Evolutionary conservation across 768 basidiomycete species (phyloP), one percentile per base, ranked within the genome.

Genomic region (Auriculariales sp.): DNA sequence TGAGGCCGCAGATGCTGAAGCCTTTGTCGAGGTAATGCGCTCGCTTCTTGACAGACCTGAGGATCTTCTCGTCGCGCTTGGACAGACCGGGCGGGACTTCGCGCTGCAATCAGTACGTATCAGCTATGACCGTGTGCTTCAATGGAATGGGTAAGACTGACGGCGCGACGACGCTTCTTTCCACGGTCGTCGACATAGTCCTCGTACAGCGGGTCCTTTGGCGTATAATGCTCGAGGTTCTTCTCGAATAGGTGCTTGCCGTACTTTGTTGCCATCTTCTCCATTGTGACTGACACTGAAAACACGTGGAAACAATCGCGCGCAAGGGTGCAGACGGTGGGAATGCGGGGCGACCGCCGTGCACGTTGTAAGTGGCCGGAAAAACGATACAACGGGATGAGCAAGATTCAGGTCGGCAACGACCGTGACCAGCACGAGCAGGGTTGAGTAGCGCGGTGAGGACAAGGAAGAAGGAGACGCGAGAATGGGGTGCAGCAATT

Each of bases 21-120:
- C 86, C 80, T 63, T 88, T 91, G 67, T 95, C 92, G 49, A 95
- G 80, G 60, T 81, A 77, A 57, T 85, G 86, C 1, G 89, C 90
- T 4, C 89, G 72, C 29, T 73, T 71, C 58, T 85, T 78, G 28
- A 95, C 78, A n/a, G 79, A 75, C 55, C 73, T 74, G 34, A 95
- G 70, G 46, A 91, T 81, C 46, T 75, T 75, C 31, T 74, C 74
- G 55, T 95, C 93, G 22, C 83, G 75, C 14, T 71, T 61, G 0
- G 85, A 84, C 2, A 95, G 72, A 0, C 90, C 90, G 7, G 78
- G 76, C 0, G 91, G 91, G 0, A 75, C 63, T 15, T 70, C 75
- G 33, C 87, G 76, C 84, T 86, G 52, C 14, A 25, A 15, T 9
- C 22, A 24, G 27, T 19, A 31, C n/a, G n/a, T n/a, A n/a, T n/a